A percentile compares a stretch with the other conserved stretches of the same genome.
These are phyloP conservation scores for Colletotrichum kahawae DNA, from an alignment of 2,329 filamentous ascomycete genomes.

Conservation along the genomic window DNA sequence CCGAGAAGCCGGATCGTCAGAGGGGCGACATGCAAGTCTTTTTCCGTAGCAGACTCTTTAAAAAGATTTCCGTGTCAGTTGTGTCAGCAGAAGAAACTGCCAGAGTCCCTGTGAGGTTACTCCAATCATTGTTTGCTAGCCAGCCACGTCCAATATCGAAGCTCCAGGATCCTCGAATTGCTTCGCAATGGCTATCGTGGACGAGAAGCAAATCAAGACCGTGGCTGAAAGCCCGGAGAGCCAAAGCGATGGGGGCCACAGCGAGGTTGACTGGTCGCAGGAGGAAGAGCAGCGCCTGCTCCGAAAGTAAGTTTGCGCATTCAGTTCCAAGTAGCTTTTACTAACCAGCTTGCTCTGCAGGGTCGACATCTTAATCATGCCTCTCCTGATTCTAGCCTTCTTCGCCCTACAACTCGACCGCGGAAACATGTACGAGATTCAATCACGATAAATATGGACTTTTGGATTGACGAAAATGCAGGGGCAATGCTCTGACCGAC, in stretches of 20 bases:
- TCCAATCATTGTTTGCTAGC: not conserved
- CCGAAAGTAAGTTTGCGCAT: slow-evolving; percentile 28
- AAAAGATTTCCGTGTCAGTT: not conserved
- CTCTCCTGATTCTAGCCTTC: slow-evolving; percentile 49
- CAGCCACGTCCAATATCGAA: not conserved
- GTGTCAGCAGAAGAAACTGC: not conserved
- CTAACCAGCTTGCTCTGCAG: slow-evolving; percentile 28
- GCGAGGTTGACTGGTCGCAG: slow-evolving; percentile 26
- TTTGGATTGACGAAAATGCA: not conserved
- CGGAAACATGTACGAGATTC: slow-evolving; percentile 36
- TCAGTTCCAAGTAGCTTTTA: not conserved
- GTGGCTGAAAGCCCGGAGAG: not conserved
- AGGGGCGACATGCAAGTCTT: not conserved
- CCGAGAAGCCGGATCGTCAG: not conserved
- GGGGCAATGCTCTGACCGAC: slow-evolving; percentile 22
- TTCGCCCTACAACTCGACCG: slow-evolving; percentile 45
- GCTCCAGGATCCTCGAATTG: not conserved
- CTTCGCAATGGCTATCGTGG: not conserved
- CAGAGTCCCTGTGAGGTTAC: not conserved
- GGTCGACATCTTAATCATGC: slow-evolving; percentile 49
- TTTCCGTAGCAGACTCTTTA: not conserved
- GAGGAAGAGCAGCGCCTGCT: slow-evolving; percentile 32
- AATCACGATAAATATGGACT: not conserved
- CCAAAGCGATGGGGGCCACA: not conserved
- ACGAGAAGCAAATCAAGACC: not conserved